Conservation (phyloP, 2,329 filamentous ascomycete genomes). For the Sporothrix variecibatus region DNA sequence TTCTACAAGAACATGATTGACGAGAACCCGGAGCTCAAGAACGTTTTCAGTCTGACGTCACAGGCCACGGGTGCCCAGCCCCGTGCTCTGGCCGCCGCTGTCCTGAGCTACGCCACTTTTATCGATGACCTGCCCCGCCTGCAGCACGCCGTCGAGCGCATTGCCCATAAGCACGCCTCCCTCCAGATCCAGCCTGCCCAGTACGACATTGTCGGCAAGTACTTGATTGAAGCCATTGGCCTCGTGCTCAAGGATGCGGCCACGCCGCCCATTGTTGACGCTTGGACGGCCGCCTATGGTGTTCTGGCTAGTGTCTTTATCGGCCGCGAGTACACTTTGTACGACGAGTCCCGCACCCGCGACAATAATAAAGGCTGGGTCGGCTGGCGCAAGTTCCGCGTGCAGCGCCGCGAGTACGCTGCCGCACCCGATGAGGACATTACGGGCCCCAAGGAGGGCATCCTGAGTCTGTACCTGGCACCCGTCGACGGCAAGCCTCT, state of each 20-base stretch:
- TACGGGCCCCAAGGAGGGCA: constrained; percentile 42
- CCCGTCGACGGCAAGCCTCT: constrained; percentile 61
- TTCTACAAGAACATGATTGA: constrained; percentile 72
- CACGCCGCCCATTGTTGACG: constrained; percentile 66
- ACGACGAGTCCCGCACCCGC: constrained; percentile 43
- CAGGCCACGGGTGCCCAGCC: constrained; percentile 69
- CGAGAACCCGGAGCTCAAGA: constrained; percentile 65
- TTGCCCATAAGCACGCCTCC: constrained; percentile 74
- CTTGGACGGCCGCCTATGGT: constrained; percentile 72
- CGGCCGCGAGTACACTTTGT: constrained; percentile 61
- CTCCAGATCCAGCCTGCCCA: constrained; percentile 70
- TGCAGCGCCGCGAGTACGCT: constrained; percentile 62
- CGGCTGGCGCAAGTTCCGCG: constrained; percentile 54
- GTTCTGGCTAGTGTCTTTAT: constrained; percentile 73
- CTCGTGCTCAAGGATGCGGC: constrained; percentile 67
- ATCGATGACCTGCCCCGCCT: constrained; percentile 69
- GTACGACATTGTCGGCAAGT: constrained; percentile 69
- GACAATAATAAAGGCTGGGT: constrained; percentile 45
- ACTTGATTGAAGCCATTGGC: constrained; percentile 68
- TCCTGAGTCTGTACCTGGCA: constrained; percentile 70
- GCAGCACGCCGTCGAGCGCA: constrained; percentile 60
- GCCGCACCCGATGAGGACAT: constrained; percentile 42
- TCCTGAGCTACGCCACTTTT: constrained; percentile 72
- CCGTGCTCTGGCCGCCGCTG: constrained; percentile 66
- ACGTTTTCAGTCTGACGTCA: constrained; percentile 70